Evolutionary conservation across 805 yeast species (phyloP).

Genomic region (Yueomyces sinensis): DNA sequence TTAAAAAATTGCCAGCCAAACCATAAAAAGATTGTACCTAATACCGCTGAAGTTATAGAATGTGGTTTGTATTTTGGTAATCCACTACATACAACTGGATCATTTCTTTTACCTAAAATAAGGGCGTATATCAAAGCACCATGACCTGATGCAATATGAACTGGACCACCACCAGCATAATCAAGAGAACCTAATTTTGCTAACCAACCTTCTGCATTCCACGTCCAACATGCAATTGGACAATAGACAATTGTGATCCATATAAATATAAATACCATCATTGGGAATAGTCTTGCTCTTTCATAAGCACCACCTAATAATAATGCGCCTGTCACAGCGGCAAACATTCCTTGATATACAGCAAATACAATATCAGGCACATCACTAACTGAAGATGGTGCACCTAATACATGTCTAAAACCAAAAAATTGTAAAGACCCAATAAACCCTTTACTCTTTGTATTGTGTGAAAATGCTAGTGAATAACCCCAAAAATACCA

Average conservation of each 20-base stretch:
- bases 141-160: conserved; percentile 87
- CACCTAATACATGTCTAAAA: conserved; percentile 70
- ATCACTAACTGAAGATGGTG: conserved; percentile 48
- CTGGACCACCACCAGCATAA: conserved; percentile 99
- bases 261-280: conserved; percentile 86
- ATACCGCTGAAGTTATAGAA: conserved; percentile 75
- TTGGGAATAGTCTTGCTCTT: conserved; percentile 90
- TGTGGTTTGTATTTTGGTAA: conserved; percentile 91
- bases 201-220: conserved; percentile 94
- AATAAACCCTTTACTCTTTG: conserved; percentile 47
- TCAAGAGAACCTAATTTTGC: conserved; percentile 72
- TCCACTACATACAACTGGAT: conserved; percentile 46
- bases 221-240: conserved; percentile 94
- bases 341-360: conserved; percentile 95
- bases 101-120: conserved; percentile 83
- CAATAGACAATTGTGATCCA: conserved; percentile 96
- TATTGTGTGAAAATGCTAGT: conserved; percentile 63
- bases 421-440: conserved; percentile 78
- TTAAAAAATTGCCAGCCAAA: conserved; percentile 95
- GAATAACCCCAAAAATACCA: conserved; percentile 99
- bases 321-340: conserved; percentile 81
- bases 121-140: conserved; percentile 93
- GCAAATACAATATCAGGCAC: conserved; percentile 89
- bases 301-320: conserved; percentile 98
- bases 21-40: conserved; percentile 93